Evolutionary conservation across 208 protist species (phyloP), one percentile per base, ranked within the genome.

Genomic region (Leishmania tropica): DNA sequence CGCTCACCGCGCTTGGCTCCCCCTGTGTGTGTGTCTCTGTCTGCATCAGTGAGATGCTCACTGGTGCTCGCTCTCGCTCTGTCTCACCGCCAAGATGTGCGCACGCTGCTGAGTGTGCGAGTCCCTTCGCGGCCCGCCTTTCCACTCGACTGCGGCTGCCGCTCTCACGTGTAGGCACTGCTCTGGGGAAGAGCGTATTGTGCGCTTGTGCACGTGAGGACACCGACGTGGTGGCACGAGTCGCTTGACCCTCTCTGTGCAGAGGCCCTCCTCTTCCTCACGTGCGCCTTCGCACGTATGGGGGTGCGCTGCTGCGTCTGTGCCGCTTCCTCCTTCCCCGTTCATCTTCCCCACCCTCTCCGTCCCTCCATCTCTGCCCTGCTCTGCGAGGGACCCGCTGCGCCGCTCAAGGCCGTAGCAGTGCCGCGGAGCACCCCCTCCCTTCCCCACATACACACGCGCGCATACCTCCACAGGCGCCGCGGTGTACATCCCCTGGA

Each of bases 371-470:
- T 73, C 40, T 73, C 42, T 3, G 42, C 24, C 10, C 5, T 73
- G 68, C 42, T 51, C 42, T 73, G 68, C 48, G 68, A 35, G 68
- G 21, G 68, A n/a, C 68, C 42, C 42, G 68, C 28, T 73, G 68
- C 37, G 68, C 68, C 8, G 68, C 68, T 73, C 2, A 53, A 31
- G 68, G 42, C 68, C 21, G 37, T 17, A 35, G 68, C 19, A 15
- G 68, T 42, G 68, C 48, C 42, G n/a, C 45, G 11, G 65, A 42
- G 31, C 40, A 11, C 42, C 35, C 42, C 42, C 24, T 28, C 28
- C 42, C 21, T 13, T n/a, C 7, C 40, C 8, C 67, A 72, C 19
- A 72, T 13, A n/a, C 68, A 45, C 28, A 17, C 15, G 37, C 68
- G n/a, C 45, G 5, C 24, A 47, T 15, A 5, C 21, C 68, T 42